A percentile compares a stretch with the other conserved stretches of the same genome.
Evolutionary conservation across 192 early-diverging fungal genomes (phyloP).

Genomic region (Polychytrium aggregatum): DNA sequence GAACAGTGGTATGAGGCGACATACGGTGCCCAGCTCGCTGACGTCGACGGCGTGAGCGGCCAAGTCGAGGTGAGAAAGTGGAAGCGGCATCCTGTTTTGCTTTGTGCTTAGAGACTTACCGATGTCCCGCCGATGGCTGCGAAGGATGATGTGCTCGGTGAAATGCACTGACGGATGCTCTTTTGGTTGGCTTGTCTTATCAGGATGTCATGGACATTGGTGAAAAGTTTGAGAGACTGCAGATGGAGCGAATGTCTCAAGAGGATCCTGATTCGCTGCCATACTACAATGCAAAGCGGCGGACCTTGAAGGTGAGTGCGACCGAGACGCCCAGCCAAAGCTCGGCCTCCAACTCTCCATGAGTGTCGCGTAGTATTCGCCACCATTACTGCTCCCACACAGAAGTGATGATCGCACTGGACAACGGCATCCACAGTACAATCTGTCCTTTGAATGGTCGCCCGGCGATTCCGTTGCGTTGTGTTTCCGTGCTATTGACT

Average conservation of each 20-base stretch:
- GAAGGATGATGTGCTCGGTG: constrained; percentile 2
- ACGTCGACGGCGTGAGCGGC: constrained; percentile 11
- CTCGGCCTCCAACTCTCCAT: too few relatives aligned
- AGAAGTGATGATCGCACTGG: too few relatives aligned
- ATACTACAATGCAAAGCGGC: constrained; percentile 50
- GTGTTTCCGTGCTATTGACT: too few relatives aligned
- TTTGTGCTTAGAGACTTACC: background rate
- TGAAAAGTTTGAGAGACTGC: constrained; percentile 46
- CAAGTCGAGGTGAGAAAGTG: constrained; percentile 8
- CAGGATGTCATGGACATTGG: constrained; percentile 50
- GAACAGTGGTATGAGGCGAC: constrained; percentile 40
- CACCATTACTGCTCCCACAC: too few relatives aligned
- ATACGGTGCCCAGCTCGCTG: constrained; percentile 28
- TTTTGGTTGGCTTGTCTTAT: background rate
- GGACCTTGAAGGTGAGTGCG: too few relatives aligned
- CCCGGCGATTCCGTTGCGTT: too few relatives aligned
- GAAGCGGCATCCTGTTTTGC: constrained; percentile 1
- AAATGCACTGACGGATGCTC: background rate
- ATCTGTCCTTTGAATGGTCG: too few relatives aligned
- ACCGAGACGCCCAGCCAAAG: too few relatives aligned
- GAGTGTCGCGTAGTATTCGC: too few relatives aligned
- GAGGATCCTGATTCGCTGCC: constrained; percentile 48
- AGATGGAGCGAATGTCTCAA: constrained; percentile 45
- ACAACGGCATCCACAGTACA: too few relatives aligned
- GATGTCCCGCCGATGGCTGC: background rate